Evolutionary conservation across 139 green algal genomes (phyloP), one percentile per base, ranked within the genome.

Genomic region (Trebouxia sp.): DNA sequence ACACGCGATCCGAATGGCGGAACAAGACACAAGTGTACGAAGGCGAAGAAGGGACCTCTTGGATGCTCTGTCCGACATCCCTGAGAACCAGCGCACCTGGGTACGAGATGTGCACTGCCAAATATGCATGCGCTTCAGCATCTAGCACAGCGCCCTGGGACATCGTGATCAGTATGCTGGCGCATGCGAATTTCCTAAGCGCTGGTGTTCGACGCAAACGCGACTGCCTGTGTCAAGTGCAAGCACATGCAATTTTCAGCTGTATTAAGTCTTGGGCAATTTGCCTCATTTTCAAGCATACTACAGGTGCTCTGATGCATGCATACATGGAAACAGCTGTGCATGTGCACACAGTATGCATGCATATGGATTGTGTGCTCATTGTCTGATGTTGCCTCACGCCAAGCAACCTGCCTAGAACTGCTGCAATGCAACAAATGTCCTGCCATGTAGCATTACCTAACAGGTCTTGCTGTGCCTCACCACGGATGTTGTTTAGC

Each of bases 11-110:
- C n/a, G n/a, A n/a, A n/a, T n/a, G n/a, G n/a, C n/a, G n/a, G n/a
- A n/a, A n/a, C n/a, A n/a, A n/a, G n/a, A n/a, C n/a, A 65, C 51
- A 24, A 65, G 30, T 65, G 51, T 72, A 35, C 32, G 9, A 32
- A 30, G 32, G 3, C n/a, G 8, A 32, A 72, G 62, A 14, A 1
- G 35, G 6, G 62, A 72, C 14, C 37, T 72, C 0, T 37, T 9
- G 5, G 35, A 43, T 24, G 62, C 62, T 0, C 35, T 72, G 28
- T 12, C 35, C 32, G 15, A 72, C 35, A 35, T 45, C 7, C 62
- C 62, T 43, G 62, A 42, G 6, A 15, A 72, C 12, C 62, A 72
- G 20, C 62, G 62, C 32, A 72, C 62, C 62, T 72, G 62, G 62
- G 62, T 72, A 24, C 5, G 10, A 7, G 39, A 24, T 22, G 2